These are phyloP conservation scores for Amanita polypyramis DNA, from an alignment of 768 basidiomycete species.

Conservation along the genomic window DNA sequence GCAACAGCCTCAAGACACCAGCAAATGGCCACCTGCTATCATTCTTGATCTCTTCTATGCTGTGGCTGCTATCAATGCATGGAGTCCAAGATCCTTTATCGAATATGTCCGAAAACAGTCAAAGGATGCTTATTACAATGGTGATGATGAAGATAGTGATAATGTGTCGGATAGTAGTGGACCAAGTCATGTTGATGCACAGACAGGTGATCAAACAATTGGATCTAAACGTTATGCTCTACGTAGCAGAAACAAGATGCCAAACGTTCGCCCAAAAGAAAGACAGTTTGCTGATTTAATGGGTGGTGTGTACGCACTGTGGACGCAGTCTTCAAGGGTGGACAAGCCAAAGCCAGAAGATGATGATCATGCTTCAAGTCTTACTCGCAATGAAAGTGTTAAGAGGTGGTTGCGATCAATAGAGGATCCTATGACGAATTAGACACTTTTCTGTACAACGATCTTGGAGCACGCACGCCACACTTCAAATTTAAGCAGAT, in stretches of 20 bases:
- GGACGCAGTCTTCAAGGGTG: slow-evolving; percentile 3
- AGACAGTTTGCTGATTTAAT: slow-evolving; percentile 4
- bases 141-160: slow-evolving; percentile 4
- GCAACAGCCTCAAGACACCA: slow-evolving; percentile 5
- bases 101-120: not conserved
- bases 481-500: too few relatives aligned
- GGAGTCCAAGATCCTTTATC: slow-evolving; percentile 1
- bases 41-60: slow-evolving; percentile 6
- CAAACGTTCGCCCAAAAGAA: slow-evolving; percentile 1
- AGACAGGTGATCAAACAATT: not conserved
- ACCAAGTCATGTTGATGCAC: slow-evolving; percentile 2
- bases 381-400: not conserved
- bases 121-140: slow-evolving; percentile 7
- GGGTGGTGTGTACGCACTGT: slow-evolving; percentile 6
- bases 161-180: not conserved
- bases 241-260: slow-evolving; percentile 2
- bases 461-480: too few relatives aligned
- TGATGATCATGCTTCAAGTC: slow-evolving; percentile 2
- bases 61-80: slow-evolving; percentile 7
- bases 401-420: not conserved
- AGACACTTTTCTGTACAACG: too few relatives aligned
- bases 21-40: slow-evolving; percentile 5
- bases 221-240: not conserved
- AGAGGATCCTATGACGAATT: not conserved
- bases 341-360: not conserved